Percentiles rank a stretch among this genome's conserved stretches.
Conservation (phyloP, 2,329 filamentous ascomycete species). For the Xylaria sp. region DNA sequence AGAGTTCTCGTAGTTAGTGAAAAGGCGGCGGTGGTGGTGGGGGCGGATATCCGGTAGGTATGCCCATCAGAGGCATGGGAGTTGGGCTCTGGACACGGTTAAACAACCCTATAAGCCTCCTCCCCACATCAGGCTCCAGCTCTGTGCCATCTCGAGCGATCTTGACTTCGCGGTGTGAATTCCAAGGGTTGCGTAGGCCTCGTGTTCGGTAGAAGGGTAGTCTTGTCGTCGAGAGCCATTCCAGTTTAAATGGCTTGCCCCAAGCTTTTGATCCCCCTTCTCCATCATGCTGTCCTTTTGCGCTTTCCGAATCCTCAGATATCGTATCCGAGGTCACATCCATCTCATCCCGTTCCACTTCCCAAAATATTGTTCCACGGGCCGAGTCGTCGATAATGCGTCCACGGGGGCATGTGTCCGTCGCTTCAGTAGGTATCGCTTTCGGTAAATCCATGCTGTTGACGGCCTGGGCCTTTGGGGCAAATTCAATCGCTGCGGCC, state of each 20-base stretch:
- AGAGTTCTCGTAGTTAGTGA: slow-evolving; percentile 43
- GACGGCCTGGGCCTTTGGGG: slow-evolving; percentile 69
- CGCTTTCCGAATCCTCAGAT: slow-evolving; percentile 47
- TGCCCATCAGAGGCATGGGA: slow-evolving; percentile 46
- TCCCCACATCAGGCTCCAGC: slow-evolving; percentile 83
- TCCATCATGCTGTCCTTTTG: slow-evolving; percentile 50
- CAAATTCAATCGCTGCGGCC: slow-evolving; percentile 74
- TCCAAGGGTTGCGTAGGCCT: slow-evolving; percentile 92
- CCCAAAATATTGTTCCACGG: slow-evolving; percentile 97
- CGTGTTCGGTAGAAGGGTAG: slow-evolving; percentile 91
- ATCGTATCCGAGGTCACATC: slow-evolving; percentile 51
- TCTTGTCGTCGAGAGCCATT: slow-evolving; percentile 86
- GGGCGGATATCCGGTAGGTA: slow-evolving; percentile 54
- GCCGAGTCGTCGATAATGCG: slow-evolving; percentile 93
- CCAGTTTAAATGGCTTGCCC: slow-evolving; percentile 90
- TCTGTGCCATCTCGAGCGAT: slow-evolving; percentile 96
- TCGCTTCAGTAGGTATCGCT: slow-evolving; percentile 82
- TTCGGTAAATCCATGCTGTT: slow-evolving; percentile 76
- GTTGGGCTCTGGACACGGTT: slow-evolving; percentile 63
- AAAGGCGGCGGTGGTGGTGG: slow-evolving; percentile 52
- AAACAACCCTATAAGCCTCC: slow-evolving; percentile 82
- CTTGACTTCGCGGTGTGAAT: slow-evolving; percentile 94
- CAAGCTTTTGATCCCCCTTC: slow-evolving; percentile 72
- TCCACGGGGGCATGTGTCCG: slow-evolving; percentile 80
- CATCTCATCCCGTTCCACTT: slow-evolving; percentile 73